These are phyloP conservation scores for Erythrophleum fordii DNA, from an alignment of 306 rosid species.

Conservation along the genomic window DNA sequence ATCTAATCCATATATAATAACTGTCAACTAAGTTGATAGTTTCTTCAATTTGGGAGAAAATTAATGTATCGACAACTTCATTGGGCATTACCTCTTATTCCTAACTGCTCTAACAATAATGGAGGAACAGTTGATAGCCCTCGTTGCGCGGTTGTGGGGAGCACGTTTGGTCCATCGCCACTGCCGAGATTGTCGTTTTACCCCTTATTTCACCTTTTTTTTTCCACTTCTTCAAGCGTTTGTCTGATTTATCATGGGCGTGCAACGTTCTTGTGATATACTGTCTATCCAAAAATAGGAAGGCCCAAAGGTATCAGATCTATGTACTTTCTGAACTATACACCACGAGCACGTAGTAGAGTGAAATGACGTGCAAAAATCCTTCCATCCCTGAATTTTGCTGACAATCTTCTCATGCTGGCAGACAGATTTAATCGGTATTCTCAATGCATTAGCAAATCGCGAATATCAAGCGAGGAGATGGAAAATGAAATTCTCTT, in stretches of 20 bases:
- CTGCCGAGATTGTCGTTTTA: not conserved
- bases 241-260: not conserved
- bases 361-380: not conserved
- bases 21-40: no score
- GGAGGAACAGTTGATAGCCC: not conserved
- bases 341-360: not conserved
- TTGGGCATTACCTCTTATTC: no score
- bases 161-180: not conserved
- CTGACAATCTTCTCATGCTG: not conserved
- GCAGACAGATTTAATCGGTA: not conserved
- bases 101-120: not conserved
- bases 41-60: no score
- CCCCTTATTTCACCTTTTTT: not conserved
- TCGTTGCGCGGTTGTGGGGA: not conserved
- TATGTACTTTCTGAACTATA: not conserved
- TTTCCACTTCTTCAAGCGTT: not conserved
- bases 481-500: not conserved
- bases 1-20: no score
- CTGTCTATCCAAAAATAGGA: not conserved
- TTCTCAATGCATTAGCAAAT: not conserved
- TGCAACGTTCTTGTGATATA: not conserved
- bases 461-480: not conserved
- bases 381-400: not conserved
- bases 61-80: no score
- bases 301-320: not conserved